phyloP scores from a whole-genome alignment of 768 basidiomycete genomes.

The Lentinula raphanica region DNA sequence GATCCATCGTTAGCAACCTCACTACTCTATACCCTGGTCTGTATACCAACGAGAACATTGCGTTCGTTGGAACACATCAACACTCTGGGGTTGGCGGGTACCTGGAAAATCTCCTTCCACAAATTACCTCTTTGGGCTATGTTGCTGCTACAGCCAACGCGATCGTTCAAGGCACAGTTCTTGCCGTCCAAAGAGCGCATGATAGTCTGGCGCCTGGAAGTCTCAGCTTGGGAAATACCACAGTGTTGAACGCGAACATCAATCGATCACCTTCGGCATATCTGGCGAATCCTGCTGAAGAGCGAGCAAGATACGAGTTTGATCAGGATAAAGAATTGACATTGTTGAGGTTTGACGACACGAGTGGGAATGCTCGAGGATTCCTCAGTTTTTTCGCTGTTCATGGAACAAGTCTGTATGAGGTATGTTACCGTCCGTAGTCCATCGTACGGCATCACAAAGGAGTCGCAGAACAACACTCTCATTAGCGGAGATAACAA shows the following conservation, averaged over 20 bases:
- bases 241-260: slow-evolving; percentile 60
- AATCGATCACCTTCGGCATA: slow-evolving; percentile 78
- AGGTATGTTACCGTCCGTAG: slow-evolving; percentile 33
- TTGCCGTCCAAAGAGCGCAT: slow-evolving; percentile 66
- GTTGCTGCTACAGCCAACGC: slow-evolving; percentile 68
- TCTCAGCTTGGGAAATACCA: slow-evolving; percentile 64
- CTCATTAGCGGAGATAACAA: slow-evolving; percentile 81
- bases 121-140: slow-evolving; percentile 69
- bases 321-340: slow-evolving; percentile 76
- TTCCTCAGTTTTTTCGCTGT: slow-evolving; percentile 74
- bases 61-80: slow-evolving; percentile 69
- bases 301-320: slow-evolving; percentile 59
- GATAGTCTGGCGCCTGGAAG: slow-evolving; percentile 52
- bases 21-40: slow-evolving; percentile 53
- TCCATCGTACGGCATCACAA: background rate
- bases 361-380: slow-evolving; percentile 51
- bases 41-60: slow-evolving; percentile 68
- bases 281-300: slow-evolving; percentile 65
- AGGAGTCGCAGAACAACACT: slow-evolving; percentile 61
- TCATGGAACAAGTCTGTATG: slow-evolving; percentile 76
- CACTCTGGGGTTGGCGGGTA: slow-evolving; percentile 79
- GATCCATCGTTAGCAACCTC: slow-evolving; percentile 57
- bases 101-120: slow-evolving; percentile 72
- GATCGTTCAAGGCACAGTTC: slow-evolving; percentile 64
- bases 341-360: slow-evolving; percentile 60